These are phyloP conservation scores for Kazachstania kunashirensis DNA, from an alignment of 805 yeast genomes.

Conservation along the genomic window DNA sequence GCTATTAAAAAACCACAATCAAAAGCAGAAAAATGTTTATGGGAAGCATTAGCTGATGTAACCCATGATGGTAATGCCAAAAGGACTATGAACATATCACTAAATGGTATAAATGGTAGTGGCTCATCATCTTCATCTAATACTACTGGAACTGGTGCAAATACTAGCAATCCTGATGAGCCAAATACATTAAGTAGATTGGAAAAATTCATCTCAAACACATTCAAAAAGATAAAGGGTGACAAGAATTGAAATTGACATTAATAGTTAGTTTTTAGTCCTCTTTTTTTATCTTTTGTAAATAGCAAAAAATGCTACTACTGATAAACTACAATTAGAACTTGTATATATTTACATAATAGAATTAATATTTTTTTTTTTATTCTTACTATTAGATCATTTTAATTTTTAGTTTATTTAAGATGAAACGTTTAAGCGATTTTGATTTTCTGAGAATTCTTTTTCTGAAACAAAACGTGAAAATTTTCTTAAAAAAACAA, in stretches of 20 bases:
- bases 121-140: background rate
- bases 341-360: too few relatives aligned
- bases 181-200: slow-evolving; percentile 38
- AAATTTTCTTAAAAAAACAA: too few relatives aligned
- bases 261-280: background rate
- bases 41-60: slow-evolving; percentile 93
- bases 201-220: slow-evolving; percentile 47
- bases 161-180: slow-evolving; percentile 19
- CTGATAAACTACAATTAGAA: too few relatives aligned
- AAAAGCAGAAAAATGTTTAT: slow-evolving; percentile 75
- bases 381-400: too few relatives aligned
- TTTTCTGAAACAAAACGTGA: too few relatives aligned
- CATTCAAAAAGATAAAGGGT: slow-evolving; percentile 42
- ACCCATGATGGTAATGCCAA: slow-evolving; percentile 72
- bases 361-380: too few relatives aligned
- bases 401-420: too few relatives aligned
- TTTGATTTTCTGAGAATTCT: too few relatives aligned
- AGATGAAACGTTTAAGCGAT: too few relatives aligned
- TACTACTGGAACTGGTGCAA: background rate
- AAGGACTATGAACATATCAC: slow-evolving; percentile 32
- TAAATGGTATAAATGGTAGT: background rate
- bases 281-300: background rate
- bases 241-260: slow-evolving; percentile 10
- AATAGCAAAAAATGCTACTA: too few relatives aligned
- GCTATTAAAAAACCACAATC: slow-evolving; percentile 65